Base-by-base conservation (phyloP, 768 basidiomycete species). In the Porphyrellus cyaneotinctus region DNA sequence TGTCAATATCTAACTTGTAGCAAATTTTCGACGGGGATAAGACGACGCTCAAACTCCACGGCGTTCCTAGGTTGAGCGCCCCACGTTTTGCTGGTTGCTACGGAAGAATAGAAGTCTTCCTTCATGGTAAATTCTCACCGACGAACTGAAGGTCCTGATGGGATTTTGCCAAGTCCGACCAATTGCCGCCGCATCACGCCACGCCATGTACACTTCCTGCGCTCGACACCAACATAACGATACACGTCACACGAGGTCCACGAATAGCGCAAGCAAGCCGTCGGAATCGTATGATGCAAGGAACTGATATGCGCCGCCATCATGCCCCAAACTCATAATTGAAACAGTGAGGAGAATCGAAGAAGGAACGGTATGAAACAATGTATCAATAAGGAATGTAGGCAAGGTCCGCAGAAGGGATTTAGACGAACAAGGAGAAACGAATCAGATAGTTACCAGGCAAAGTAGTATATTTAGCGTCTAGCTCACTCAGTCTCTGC, bases 401-500 rank as follows among this genome's bases (percentile, higher is more conserved):
- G 55, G 52, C 51, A 56, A 53, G 31, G 70, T 65, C 66, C 70
- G 54, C 43, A 54, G 39, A 32, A 50, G 17, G 51, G 35, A 53
- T 58, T 49, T 22, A 50, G 38, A 49, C 51, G 41, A 52, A 50
- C 31, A 36, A 24, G 4, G 41, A 49, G 26, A 54, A 54, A 51
- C 52, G 44, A 56, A 57, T 54, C 53, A 51, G 38, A 48, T 49
- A 51, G 49, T 59, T 35, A 52, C 47, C 42, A 22, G 44, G 33
- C 42, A 28, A 39, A 36, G 36, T 53, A 55, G 46, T 48, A 61
- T 59, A 58, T 46, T 55, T 38, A 58, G 43, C 38, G 49, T 46
- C 47, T 43, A 52, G 48, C 59, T 82, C 72, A 89, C 59, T 82
- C 72, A 89, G 60, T 89, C 86, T 69, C 87, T 75, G 58, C 80